These are phyloP conservation scores for Vitis hybrid DNA, from an alignment of 177 flowering plant species.

Conservation along the genomic window DNA sequence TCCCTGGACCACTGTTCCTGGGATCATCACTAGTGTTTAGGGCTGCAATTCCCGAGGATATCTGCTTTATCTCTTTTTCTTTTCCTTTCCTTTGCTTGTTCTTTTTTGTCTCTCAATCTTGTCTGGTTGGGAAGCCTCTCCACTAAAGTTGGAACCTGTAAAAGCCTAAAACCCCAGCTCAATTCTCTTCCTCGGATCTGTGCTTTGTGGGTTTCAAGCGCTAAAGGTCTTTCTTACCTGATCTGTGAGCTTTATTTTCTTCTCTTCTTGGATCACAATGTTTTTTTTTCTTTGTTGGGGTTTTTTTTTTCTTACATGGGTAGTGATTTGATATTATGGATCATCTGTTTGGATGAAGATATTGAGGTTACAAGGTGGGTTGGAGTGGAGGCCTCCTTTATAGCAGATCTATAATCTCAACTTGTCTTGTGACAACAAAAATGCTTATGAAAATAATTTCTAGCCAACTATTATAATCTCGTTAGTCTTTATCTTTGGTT, in stretches of 20 bases:
- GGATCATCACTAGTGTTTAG: neutral
- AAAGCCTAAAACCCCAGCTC: neutral
- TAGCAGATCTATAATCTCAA: neutral
- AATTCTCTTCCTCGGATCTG: neutral
- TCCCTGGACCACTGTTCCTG: too few relatives aligned
- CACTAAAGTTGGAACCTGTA: neutral
- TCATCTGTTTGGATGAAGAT: neutral
- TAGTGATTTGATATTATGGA: neutral
- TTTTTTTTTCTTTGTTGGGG: neutral
- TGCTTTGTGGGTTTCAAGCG: conserved; percentile 8
- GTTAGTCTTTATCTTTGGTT: too few relatives aligned
- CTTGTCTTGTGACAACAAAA: too few relatives aligned
- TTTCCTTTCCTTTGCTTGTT: neutral
- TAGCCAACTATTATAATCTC: too few relatives aligned
- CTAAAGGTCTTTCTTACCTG: conserved; percentile 13
- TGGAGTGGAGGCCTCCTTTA: neutral
- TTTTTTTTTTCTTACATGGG: neutral
- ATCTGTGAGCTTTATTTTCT: conserved; percentile 14
- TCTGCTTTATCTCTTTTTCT: neutral
- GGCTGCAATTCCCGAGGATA: conserved; percentile 25
- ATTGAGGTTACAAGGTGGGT: too few relatives aligned
- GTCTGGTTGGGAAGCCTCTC: conserved; percentile 1
- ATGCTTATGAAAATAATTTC: neutral
- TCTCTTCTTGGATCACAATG: neutral
- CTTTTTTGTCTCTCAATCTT: neutral